Evolutionary conservation across 2,329 filamentous ascomycete genomes (phyloP), one percentile per base, ranked within the genome.

Genomic region (Phyllosticta citribraziliensis): DNA sequence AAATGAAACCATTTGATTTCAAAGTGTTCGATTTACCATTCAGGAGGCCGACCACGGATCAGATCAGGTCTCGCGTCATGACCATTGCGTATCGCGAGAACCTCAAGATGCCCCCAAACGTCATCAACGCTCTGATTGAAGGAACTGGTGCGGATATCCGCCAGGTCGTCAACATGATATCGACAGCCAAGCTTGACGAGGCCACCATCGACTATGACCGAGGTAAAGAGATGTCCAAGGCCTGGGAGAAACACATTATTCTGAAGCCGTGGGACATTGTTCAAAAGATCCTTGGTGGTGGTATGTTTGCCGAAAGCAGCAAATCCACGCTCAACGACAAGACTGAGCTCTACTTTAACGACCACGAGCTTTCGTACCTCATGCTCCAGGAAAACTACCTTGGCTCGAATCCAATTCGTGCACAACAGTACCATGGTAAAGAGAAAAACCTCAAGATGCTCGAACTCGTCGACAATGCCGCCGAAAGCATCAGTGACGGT

Each of bases 301-400:
- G 91, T 47, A 84, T 97, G 75, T 99, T 97, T 74, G 82, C 89
- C 24, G 82, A 86, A 4, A 85, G 86, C 56, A 95, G 91, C 75
- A 95, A 90, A 66, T 80, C 89, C 2, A 96, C 91, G 0, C 78
- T 99, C 40, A 97, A 97, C 71, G 93, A 99, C 74, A 99, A 99
- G 80, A 94, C 95, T 64, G 93, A 99, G 75, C 84, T 99, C 1
- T 99, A 99, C 74, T 99, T 99, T 80, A 97, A 99, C 73, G 94
- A 99, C 69, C 94, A 99, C 70, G 94, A 99, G 69, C 96, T 97
- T 76, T 97, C 91, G 69, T 94, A 87, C 70, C 80, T 99, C 58
- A 97, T 99, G 94, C 86, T 99, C 55, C 94, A 99, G 72, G 95
- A 99, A 74, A 99, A 99, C 71, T 99, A 99, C 68, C 81, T 99